These are phyloP conservation scores for Rhizophlyctis rosea DNA, from an alignment of 192 early-diverging fungal genomes.

Conservation along the genomic window DNA sequence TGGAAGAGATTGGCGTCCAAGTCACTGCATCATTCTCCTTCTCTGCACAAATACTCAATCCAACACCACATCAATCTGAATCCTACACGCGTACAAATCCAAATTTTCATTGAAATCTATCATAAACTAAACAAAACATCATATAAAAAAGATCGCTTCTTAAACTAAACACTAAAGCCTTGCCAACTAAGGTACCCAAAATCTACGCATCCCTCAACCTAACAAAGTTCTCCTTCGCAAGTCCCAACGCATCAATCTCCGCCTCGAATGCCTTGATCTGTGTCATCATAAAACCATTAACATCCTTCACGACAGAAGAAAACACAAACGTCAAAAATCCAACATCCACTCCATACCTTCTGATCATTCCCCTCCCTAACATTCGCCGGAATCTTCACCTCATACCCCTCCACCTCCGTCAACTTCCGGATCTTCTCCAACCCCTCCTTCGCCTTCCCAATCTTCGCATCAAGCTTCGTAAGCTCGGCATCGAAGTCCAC, in stretches of 20 bases:
- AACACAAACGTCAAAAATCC: background rate
- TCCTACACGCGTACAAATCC: no score
- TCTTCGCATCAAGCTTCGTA: conserved; percentile 71
- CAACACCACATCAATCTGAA: no score
- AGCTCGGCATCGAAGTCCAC: conserved; percentile 85
- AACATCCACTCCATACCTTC: conserved; percentile 44
- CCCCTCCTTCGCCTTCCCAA: conserved; percentile 59
- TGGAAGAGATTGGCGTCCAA: no score
- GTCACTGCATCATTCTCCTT: no score
- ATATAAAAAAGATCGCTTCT: no score
- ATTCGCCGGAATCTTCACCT: conserved; percentile 62
- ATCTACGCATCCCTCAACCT: conserved; percentile 37
- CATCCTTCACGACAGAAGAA: no score
- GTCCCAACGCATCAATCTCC: conserved; percentile 69
- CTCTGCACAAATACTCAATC: no score
- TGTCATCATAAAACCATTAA: conserved; percentile 3
- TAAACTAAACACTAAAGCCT: no score
- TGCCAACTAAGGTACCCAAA: no score
- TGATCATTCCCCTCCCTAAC: conserved; percentile 67
- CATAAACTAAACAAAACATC: no score
- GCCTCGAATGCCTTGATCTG: conserved; percentile 64
- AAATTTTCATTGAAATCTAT: no score
- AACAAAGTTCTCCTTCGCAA: conserved; percentile 65
- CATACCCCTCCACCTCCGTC: conserved; percentile 66
- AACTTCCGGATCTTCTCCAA: conserved; percentile 60